Conservation (phyloP, 1,139 yeast species). For the Hyphopichia khmerensis region DNA sequence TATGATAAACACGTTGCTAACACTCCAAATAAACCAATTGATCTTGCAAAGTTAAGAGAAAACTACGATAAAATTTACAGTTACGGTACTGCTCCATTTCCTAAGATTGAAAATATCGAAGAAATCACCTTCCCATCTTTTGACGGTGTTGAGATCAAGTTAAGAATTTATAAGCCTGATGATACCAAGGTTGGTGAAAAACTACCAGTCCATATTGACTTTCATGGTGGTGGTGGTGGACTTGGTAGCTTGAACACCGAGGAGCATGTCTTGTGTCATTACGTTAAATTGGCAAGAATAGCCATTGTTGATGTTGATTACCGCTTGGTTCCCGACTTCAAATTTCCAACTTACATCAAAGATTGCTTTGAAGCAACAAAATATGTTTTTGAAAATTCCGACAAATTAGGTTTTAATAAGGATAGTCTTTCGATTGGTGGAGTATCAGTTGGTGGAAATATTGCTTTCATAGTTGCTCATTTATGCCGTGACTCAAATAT, state of each 20-base stretch:
- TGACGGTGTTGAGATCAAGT: slow-evolving; percentile 16
- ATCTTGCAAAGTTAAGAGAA: slow-evolving; percentile 14
- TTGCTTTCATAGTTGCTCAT: slow-evolving; percentile 19
- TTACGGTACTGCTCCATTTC: slow-evolving; percentile 17
- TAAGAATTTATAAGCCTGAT: slow-evolving; percentile 23
- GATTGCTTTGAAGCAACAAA: slow-evolving; percentile 20
- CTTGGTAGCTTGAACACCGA: slow-evolving; percentile 28
- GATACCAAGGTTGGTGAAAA: slow-evolving; percentile 7
- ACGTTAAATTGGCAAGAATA: slow-evolving; percentile 15
- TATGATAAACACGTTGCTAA: slow-evolving; percentile 20
- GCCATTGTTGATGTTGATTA: slow-evolving; percentile 34
- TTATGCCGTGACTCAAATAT: slow-evolving; percentile 16
- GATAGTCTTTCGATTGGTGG: slow-evolving; percentile 22
- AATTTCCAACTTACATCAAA: slow-evolving; percentile 18
- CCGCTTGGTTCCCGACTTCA: slow-evolving; percentile 24
- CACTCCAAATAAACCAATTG: slow-evolving; percentile 19
- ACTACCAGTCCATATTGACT: slow-evolving; percentile 25
- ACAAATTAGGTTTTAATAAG: slow-evolving; percentile 5
- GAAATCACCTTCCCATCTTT: slow-evolving; percentile 14
- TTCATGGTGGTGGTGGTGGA: slow-evolving; percentile 34
- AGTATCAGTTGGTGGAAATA: slow-evolving; percentile 22
- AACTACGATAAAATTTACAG: slow-evolving; percentile 19
- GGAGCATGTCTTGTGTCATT: slow-evolving; percentile 14
- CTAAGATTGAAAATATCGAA: slow-evolving; percentile 13
- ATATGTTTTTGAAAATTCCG: slow-evolving; percentile 12